These are phyloP conservation scores for Exophiala xenobiotica DNA, from an alignment of 2,329 filamentous ascomycete genomes.

Conservation along the genomic window DNA sequence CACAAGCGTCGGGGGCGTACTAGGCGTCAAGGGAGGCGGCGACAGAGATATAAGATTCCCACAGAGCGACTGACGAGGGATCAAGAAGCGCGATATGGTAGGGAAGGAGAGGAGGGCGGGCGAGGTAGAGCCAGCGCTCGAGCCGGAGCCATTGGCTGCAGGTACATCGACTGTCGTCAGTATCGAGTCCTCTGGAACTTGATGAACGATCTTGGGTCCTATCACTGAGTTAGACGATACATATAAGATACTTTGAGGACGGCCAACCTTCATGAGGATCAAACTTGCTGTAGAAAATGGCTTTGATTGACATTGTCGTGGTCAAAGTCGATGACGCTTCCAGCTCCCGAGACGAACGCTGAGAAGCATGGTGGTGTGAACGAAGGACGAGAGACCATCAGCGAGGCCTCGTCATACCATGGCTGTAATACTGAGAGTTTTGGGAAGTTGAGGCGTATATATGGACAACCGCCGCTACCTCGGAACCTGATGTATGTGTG, in stretches of 20 bases:
- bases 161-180: conserved; percentile 45
- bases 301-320: conserved; percentile 54
- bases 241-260: background rate
- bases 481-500: too few species aligned
- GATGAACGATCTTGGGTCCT: conserved; percentile 64
- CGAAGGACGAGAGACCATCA: too few species aligned
- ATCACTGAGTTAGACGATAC: conserved; percentile 6
- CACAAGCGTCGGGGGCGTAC: conserved; percentile 67
- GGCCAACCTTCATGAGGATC: conserved; percentile 56
- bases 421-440: too few species aligned
- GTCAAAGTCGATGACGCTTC: background rate
- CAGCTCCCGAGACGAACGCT: too few species aligned
- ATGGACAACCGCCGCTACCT: too few species aligned
- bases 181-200: conserved; percentile 63
- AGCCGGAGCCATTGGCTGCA: conserved; percentile 31
- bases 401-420: too few species aligned
- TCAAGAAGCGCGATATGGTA: conserved; percentile 85
- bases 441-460: too few species aligned
- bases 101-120: conserved; percentile 78
- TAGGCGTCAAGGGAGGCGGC: conserved; percentile 42
- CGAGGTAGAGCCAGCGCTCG: conserved; percentile 8
- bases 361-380: background rate
- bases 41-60: conserved; percentile 69
- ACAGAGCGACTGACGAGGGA: conserved; percentile 92
- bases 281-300: conserved; percentile 67